phyloP scores from a whole-genome alignment of 2,329 filamentous ascomycete species.

The Colletotrichum orchidophilum region DNA sequence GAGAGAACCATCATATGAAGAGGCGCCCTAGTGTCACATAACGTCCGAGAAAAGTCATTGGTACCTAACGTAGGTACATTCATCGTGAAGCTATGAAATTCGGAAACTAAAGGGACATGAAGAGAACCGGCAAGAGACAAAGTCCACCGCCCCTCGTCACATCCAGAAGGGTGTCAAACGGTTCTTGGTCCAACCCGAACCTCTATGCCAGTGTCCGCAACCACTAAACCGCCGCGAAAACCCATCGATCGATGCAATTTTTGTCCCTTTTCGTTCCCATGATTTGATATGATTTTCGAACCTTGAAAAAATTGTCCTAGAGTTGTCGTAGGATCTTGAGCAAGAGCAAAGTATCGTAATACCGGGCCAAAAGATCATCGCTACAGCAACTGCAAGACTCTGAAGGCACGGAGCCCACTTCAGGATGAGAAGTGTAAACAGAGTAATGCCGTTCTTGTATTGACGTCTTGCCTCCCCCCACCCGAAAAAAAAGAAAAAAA shows the following conservation, averaged over 20 bases:
- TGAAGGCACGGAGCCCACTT: not conserved
- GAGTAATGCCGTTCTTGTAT: not conserved
- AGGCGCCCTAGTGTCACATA: not conserved
- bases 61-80: not conserved
- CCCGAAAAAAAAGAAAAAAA: too few species aligned
- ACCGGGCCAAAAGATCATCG: not conserved
- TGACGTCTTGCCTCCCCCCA: too few species aligned
- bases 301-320: not conserved
- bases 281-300: not conserved
- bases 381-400: not conserved
- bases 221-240: not conserved
- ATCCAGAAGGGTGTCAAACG: not conserved
- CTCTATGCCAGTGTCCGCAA: not conserved
- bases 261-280: not conserved
- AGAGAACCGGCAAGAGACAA: not conserved
- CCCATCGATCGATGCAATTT: not conserved
- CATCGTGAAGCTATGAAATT: slow-evolving; percentile 1
- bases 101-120: not conserved
- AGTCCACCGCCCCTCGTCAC: not conserved
- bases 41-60: not conserved
- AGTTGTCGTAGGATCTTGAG: not conserved
- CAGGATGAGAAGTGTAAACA: not conserved
- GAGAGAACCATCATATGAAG: not conserved
- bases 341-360: slow-evolving; percentile 15
- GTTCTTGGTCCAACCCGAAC: not conserved